Conservation (phyloP, 345 rosid species). For the Excoecaria agallocha region DNA sequence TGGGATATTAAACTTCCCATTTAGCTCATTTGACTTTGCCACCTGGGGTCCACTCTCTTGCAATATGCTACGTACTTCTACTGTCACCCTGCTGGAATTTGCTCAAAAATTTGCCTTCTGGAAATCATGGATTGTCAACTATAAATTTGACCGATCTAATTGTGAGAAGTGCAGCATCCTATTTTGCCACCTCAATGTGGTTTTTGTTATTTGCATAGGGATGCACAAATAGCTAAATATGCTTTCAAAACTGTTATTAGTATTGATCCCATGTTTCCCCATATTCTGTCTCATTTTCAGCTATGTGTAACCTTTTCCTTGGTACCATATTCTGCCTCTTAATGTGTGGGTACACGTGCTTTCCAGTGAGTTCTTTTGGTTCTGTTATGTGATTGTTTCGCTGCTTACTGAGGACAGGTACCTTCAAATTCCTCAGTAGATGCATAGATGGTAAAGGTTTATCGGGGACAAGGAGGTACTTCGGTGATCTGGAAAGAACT, state of each 20-base stretch:
- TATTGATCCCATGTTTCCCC: not conserved
- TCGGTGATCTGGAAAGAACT: conserved; percentile 87
- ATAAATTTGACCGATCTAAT: not conserved
- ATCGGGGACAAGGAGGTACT: conserved; percentile 86
- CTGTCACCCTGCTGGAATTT: not conserved
- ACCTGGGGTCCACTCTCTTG: not conserved
- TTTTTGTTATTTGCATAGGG: not conserved
- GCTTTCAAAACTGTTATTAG: not conserved
- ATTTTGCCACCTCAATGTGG: not conserved
- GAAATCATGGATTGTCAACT: not conserved
- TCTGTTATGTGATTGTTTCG: conserved; percentile 18
- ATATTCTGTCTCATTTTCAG: not conserved
- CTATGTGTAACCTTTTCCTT: not conserved
- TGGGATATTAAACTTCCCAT: conserved; percentile 1
- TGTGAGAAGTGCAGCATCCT: not conserved
- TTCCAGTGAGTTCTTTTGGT: conserved; percentile 16
- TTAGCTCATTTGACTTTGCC: not conserved
- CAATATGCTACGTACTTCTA: not conserved
- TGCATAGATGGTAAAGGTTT: conserved; percentile 66
- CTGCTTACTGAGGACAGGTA: conserved; percentile 47
- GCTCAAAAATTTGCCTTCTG: not conserved
- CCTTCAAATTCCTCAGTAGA: conserved; percentile 82
- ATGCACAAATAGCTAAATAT: not conserved
- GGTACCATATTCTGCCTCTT: not conserved
- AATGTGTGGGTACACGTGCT: not conserved